These are phyloP conservation scores for Aureobasidium sp. DNA, from an alignment of 2,329 filamentous ascomycete genomes.

Conservation along the genomic window DNA sequence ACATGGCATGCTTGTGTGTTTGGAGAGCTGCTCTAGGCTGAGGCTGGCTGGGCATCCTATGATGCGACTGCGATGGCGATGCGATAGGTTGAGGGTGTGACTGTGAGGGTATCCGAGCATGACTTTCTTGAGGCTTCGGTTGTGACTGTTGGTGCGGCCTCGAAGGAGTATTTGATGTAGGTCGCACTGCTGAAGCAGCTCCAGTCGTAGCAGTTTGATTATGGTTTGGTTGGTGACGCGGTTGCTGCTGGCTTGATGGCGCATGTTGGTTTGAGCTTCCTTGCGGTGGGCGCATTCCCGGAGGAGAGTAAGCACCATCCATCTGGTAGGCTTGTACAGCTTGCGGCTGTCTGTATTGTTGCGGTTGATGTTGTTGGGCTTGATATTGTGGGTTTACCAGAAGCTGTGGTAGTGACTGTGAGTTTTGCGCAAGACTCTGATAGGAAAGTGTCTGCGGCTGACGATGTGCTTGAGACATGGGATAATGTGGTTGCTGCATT, in stretches of 20 bases:
- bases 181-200: background rate
- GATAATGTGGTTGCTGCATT: constrained; percentile 4
- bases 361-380: constrained; percentile 29
- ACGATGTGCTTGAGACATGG: constrained; percentile 9
- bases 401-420: constrained; percentile 31
- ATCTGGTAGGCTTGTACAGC: constrained; percentile 5
- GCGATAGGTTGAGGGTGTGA: background rate
- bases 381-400: constrained; percentile 25
- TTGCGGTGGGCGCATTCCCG: background rate
- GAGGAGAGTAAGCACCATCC: constrained; percentile 4
- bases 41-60: background rate
- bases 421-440: constrained; percentile 27
- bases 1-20: background rate
- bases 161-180: background rate
- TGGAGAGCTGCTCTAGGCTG: background rate
- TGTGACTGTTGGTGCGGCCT: constrained; percentile 21
- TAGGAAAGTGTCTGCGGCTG: constrained; percentile 24
- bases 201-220: background rate
- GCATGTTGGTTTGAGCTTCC: background rate
- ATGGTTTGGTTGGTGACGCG: background rate
- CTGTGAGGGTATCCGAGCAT: background rate
- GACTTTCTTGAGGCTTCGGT: constrained; percentile 14
- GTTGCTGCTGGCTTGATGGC: background rate
- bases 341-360: constrained; percentile 13
- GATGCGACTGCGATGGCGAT: background rate